Evolutionary conservation across 192 early-diverging fungal genomes (phyloP).

Genomic region (Backusella psychrophila): DNA sequence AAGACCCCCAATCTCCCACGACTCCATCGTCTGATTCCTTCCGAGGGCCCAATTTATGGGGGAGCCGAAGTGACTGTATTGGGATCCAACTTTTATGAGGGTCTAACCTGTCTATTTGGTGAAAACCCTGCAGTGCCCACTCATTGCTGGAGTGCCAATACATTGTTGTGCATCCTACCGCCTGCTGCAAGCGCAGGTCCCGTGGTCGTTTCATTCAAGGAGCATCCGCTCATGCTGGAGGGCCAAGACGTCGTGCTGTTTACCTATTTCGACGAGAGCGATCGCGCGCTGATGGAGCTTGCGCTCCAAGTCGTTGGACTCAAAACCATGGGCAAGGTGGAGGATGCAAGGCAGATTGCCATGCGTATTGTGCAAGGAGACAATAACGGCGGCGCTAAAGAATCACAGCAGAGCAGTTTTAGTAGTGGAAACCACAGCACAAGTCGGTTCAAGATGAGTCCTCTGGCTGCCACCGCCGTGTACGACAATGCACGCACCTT

Average conservation of each 20-base stretch:
- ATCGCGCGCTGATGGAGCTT: conserved; percentile 78
- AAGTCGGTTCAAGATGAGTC: conserved; percentile 38
- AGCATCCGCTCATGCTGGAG: conserved; percentile 32
- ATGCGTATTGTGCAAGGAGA: conserved; percentile 53
- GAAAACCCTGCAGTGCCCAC: conserved; percentile 59
- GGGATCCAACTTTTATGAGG: conserved; percentile 70
- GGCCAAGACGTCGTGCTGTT: conserved; percentile 44
- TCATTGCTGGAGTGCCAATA: conserved; percentile 67
- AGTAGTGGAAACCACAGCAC: background rate
- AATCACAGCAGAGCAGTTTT: background rate
- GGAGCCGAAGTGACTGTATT: conserved; percentile 74
- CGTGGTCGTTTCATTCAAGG: conserved; percentile 52
- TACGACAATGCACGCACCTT: conserved; percentile 18
- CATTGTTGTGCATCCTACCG: conserved; percentile 73
- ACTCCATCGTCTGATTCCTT: conserved; percentile 62
- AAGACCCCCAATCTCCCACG: conserved; percentile 19
- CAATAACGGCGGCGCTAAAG: background rate
- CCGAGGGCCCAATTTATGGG: conserved; percentile 76
- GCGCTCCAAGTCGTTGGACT: conserved; percentile 79
- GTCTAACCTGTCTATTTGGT: conserved; percentile 75
- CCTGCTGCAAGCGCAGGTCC: conserved; percentile 63
- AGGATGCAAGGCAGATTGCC: conserved; percentile 63
- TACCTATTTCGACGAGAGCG: conserved; percentile 63
- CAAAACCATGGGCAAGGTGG: conserved; percentile 62
- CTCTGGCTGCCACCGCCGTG: conserved; percentile 23